These are phyloP conservation scores for Penicillium lividum DNA, from an alignment of 495 filamentous ascomycete species.

Conservation along the genomic window DNA sequence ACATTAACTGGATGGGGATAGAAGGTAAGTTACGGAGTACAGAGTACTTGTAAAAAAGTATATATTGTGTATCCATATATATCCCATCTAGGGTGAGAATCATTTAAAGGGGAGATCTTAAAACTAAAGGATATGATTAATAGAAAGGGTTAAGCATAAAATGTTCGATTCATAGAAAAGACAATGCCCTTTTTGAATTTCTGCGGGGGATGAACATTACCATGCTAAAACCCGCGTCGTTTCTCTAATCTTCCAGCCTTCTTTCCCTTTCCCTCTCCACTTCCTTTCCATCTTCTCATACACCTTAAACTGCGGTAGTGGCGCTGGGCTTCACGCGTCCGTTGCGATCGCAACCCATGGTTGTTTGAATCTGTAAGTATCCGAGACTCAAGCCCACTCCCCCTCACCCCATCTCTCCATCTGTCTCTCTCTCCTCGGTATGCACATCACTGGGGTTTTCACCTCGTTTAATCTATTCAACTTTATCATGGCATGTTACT, in stretches of 20 bases:
- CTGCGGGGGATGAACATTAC: neutral
- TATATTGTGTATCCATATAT: no score
- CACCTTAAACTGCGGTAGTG: conserved; percentile 14
- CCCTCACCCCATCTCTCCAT: neutral
- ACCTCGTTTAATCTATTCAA: neutral
- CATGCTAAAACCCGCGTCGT: neutral
- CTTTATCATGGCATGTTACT: neutral
- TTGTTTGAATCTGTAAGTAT: conserved; percentile 26
- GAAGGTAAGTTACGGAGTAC: no score
- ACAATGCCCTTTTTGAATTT: conserved; percentile 11
- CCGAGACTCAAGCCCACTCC: conserved; percentile 9
- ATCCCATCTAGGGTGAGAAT: no score
- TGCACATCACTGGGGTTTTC: neutral
- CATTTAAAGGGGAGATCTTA: no score
- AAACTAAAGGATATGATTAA: no score
- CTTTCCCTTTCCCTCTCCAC: neutral
- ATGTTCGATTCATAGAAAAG: neutral
- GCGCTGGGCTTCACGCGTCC: conserved; percentile 8
- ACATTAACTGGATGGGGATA: no score
- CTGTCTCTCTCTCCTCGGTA: neutral
- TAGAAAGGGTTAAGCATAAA: neutral
- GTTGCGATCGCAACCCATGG: conserved; percentile 26
- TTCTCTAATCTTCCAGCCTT: conserved; percentile 3
- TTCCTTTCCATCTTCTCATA: neutral
- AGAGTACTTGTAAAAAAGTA: no score